These are phyloP conservation scores for Colletotrichum noveboracense DNA, from an alignment of 2,329 filamentous ascomycete species.

Conservation along the genomic window DNA sequence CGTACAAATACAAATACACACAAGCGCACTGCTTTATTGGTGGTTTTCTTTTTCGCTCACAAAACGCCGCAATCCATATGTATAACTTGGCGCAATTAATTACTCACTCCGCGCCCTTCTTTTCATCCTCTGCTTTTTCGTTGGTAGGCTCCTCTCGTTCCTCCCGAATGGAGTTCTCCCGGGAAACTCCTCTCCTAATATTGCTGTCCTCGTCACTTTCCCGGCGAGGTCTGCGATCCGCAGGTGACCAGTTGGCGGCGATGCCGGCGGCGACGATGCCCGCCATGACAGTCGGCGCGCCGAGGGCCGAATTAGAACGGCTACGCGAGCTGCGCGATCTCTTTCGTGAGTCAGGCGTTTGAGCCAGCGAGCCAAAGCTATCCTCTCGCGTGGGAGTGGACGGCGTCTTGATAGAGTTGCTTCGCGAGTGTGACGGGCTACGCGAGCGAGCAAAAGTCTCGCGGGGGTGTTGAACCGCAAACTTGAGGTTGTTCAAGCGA, in stretches of 20 bases:
- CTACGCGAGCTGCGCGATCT: slow-evolving; percentile 72
- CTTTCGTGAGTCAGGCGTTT: slow-evolving; percentile 64
- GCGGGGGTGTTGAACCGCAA: slow-evolving; percentile 76
- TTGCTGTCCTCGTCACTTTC: slow-evolving; percentile 37
- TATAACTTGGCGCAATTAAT: neutral
- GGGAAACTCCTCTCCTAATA: slow-evolving; percentile 8
- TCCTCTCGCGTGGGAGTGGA: slow-evolving; percentile 67
- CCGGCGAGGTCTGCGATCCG: slow-evolving; percentile 52
- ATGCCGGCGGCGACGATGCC: slow-evolving; percentile 80
- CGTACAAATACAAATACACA: neutral
- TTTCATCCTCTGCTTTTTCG: slow-evolving; percentile 13
- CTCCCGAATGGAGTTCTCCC: slow-evolving; percentile 16
- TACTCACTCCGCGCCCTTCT: slow-evolving; percentile 10
- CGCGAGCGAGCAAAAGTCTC: slow-evolving; percentile 69
- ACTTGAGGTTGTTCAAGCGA: slow-evolving; percentile 81
- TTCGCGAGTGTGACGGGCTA: slow-evolving; percentile 68
- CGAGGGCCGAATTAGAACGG: slow-evolving; percentile 73
- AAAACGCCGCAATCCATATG: slow-evolving; percentile 6
- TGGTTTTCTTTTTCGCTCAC: neutral
- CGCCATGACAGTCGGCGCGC: slow-evolving; percentile 81
- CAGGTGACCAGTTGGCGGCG: slow-evolving; percentile 78
- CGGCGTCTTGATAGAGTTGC: slow-evolving; percentile 66
- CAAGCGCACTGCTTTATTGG: neutral
- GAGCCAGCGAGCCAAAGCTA: slow-evolving; percentile 52
- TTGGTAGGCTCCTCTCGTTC: slow-evolving; percentile 3